Conservation (phyloP, 1,139 yeast genomes). For the Hyphopichia buzzinii region DNA sequence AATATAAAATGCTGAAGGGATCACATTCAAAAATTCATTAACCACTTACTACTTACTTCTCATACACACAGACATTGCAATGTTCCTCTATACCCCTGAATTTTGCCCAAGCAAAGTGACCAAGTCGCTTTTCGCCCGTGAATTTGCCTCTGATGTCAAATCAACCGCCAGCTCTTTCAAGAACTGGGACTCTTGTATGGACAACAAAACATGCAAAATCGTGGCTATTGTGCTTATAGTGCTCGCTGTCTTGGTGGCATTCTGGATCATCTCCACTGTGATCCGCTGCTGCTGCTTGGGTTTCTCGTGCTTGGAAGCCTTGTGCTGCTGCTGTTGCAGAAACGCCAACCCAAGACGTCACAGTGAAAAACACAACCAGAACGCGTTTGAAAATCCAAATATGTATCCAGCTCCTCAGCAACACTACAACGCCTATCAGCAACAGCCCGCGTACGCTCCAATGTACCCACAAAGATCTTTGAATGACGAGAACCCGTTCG, state of each 20-base stretch:
- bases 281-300: slow-evolving; percentile 48
- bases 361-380: slow-evolving; percentile 9
- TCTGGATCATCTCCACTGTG: slow-evolving; percentile 46
- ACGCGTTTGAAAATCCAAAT: slow-evolving; percentile 31
- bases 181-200: slow-evolving; percentile 80
- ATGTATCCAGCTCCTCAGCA: slow-evolving; percentile 32
- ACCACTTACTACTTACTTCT: too few species aligned
- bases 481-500: slow-evolving; percentile 14
- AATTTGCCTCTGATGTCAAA: slow-evolving; percentile 15
- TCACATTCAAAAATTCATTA: too few species aligned
- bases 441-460: slow-evolving; percentile 10
- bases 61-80: too few species aligned
- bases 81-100: slow-evolving; percentile 51
- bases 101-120: slow-evolving; percentile 13
- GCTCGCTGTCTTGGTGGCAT: slow-evolving; percentile 45
- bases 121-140: background rate
- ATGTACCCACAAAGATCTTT: slow-evolving; percentile 6
- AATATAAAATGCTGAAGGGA: too few species aligned
- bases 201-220: slow-evolving; percentile 68
- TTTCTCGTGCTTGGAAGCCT: slow-evolving; percentile 38
- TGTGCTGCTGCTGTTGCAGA: slow-evolving; percentile 48
- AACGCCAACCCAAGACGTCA: slow-evolving; percentile 15
- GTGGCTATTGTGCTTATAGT: slow-evolving; percentile 75
- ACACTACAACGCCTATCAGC: slow-evolving; percentile 10
- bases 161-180: slow-evolving; percentile 59